These are phyloP conservation scores for slime mould (Dictyostelium discoideum) DNA, from an alignment of 78 protist species.

Conservation along the genomic window DNA sequence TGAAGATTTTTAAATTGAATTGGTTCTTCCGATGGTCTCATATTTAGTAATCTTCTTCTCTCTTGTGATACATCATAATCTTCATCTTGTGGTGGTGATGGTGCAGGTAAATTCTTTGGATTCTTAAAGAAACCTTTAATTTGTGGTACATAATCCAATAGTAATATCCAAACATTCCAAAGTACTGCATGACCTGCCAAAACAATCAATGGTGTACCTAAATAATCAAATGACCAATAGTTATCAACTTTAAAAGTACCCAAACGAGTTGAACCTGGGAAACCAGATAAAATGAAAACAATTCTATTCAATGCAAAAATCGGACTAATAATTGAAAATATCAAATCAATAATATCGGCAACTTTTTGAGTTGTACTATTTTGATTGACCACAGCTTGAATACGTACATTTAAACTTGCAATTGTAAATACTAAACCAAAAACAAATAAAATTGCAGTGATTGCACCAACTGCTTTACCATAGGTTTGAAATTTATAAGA, in stretches of 20 bases:
- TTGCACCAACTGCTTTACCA: conserved; percentile 45
- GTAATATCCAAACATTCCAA: conserved; percentile 32
- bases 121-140: not conserved
- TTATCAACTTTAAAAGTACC: not conserved
- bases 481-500: conserved; percentile 16
- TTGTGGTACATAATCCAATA: conserved; percentile 23
- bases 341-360: conserved; percentile 3
- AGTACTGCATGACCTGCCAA: conserved; percentile 18
- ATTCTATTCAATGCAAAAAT: not conserved
- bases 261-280: conserved; percentile 46
- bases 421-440: conserved; percentile 18
- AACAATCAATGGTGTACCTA: conserved; percentile 15
- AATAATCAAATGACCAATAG: conserved; percentile 11
- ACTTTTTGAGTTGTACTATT: not conserved
- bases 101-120: conserved; percentile 29
- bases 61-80: conserved; percentile 47
- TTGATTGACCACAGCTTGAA: not conserved
- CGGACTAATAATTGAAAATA: conserved; percentile 18
- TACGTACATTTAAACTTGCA: conserved; percentile 8
- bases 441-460: not conserved
- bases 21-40: not conserved
- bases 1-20: not conserved
- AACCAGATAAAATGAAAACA: not conserved
- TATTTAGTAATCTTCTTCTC: not conserved
- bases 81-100: conserved; percentile 49